Conservation (phyloP, 2,329 filamentous ascomycete species). For the Phaeoacremonium minimum region DNA sequence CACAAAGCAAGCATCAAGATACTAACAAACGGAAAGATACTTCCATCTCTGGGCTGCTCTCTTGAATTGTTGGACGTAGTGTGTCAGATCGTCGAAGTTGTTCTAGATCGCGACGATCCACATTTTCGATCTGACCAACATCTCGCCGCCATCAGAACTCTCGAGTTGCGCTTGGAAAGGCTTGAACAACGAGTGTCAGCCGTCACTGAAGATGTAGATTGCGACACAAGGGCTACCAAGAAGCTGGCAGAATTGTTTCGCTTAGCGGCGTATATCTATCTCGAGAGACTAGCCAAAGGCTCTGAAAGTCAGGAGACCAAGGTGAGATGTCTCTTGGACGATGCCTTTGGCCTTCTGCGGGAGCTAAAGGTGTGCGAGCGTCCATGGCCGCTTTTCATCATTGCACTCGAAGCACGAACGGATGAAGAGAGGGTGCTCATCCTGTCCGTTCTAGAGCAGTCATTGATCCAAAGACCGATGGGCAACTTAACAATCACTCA, state of each 20-base stretch:
- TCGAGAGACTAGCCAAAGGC: slow-evolving; percentile 5
- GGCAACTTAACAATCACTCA: slow-evolving; percentile 4
- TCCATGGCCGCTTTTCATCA: slow-evolving; percentile 10
- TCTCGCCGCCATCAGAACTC: neutral
- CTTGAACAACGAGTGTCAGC: slow-evolving; percentile 6
- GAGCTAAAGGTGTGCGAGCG: slow-evolving; percentile 4
- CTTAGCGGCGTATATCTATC: slow-evolving; percentile 7
- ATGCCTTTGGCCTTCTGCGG: neutral
- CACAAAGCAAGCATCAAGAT: too few relatives aligned
- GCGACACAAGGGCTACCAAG: too few relatives aligned
- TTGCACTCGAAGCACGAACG: slow-evolving; percentile 10
- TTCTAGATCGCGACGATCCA: slow-evolving; percentile 7
- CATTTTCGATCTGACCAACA: neutral
- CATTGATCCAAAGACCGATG: slow-evolving; percentile 2
- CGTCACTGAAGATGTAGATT: neutral
- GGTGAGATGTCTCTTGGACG: neutral
- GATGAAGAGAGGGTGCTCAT: slow-evolving; percentile 8
- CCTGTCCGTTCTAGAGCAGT: neutral
- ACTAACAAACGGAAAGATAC: neutral
- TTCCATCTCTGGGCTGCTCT: slow-evolving; percentile 10
- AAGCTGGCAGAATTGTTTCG: slow-evolving; percentile 6
- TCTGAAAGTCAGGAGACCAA: neutral
- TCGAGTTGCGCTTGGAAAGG: slow-evolving; percentile 8
- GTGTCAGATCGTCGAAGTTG: slow-evolving; percentile 10
- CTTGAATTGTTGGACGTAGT: slow-evolving; percentile 11